Evolutionary conservation across 768 basidiomycete species (phyloP).

Genomic region (Neoboletus magnificus): DNA sequence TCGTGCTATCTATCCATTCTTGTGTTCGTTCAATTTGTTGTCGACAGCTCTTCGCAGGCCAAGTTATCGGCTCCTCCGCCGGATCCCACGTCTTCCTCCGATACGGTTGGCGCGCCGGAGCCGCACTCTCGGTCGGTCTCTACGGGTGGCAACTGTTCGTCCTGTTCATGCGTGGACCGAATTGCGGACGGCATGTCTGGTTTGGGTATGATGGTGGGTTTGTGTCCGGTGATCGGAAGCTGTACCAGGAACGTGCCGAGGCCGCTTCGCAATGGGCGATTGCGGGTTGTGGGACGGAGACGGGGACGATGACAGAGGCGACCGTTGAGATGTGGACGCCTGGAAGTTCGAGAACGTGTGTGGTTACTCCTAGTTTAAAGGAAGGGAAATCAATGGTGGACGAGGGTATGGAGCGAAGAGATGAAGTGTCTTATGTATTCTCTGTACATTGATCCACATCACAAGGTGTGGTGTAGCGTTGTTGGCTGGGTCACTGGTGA

Average conservation of each 20-base stretch:
- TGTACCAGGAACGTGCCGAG: neutral
- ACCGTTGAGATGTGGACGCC: conserved; percentile 6
- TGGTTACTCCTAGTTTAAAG: neutral
- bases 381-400: neutral
- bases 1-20: neutral
- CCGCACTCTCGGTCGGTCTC: conserved; percentile 33
- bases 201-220: conserved; percentile 63
- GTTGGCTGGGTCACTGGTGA: neutral
- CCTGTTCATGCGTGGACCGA: conserved; percentile 38
- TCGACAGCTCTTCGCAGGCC: conserved; percentile 33
- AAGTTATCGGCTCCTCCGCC: conserved; percentile 42
- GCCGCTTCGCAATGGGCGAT: neutral
- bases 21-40: neutral
- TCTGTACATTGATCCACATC: neutral
- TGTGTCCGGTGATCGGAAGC: neutral
- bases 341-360: neutral
- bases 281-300: neutral
- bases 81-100: conserved; percentile 41
- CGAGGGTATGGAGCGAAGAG: neutral
- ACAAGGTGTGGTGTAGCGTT: neutral
- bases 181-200: conserved; percentile 42
- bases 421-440: neutral
- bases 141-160: conserved; percentile 34
- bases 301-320: neutral
- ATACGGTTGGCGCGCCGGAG: conserved; percentile 38